Percentiles rank a stretch among this genome's conserved stretches.
Conservation (phyloP, 306 rosid species). For the Erythrophleum fordii region DNA sequence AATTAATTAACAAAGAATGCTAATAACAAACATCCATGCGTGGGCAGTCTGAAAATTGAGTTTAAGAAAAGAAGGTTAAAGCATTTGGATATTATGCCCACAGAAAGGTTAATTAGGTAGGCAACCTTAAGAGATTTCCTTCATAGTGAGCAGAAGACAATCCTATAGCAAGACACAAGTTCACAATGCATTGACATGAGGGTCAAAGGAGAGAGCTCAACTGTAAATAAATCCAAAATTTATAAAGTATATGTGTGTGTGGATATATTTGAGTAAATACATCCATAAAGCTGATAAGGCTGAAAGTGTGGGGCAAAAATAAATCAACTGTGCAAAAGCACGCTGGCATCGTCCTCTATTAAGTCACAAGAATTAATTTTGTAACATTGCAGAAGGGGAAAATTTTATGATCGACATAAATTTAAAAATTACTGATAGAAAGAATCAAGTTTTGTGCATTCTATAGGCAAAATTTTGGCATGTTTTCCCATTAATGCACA, state of each 20-base stretch:
- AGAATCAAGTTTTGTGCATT: not conserved
- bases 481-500: not conserved
- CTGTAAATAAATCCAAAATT: not conserved
- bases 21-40: not conserved
- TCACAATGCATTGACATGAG: constrained; percentile 9
- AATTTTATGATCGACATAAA: not conserved
- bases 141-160: constrained; percentile 28
- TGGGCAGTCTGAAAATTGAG: not conserved
- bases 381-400: constrained; percentile 7
- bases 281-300: no score
- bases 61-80: constrained; percentile 17
- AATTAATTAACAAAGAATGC: not conserved
- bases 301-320: no score
- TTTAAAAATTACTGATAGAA: not conserved
- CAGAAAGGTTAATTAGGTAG: not conserved
- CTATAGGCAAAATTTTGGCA: constrained; percentile 13
- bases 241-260: no score
- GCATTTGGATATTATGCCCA: not conserved
- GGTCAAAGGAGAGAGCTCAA: not conserved
- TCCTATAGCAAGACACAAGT: not conserved
- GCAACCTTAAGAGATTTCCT: constrained; percentile 10
- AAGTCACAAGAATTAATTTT: not conserved
- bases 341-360: not conserved
- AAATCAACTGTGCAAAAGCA: no score
- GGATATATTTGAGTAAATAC: no score